Evolutionary conservation across 1,139 yeast species (phyloP), one percentile per base, ranked within the genome.

Genomic region (Blastobotrys buckinghamii): DNA sequence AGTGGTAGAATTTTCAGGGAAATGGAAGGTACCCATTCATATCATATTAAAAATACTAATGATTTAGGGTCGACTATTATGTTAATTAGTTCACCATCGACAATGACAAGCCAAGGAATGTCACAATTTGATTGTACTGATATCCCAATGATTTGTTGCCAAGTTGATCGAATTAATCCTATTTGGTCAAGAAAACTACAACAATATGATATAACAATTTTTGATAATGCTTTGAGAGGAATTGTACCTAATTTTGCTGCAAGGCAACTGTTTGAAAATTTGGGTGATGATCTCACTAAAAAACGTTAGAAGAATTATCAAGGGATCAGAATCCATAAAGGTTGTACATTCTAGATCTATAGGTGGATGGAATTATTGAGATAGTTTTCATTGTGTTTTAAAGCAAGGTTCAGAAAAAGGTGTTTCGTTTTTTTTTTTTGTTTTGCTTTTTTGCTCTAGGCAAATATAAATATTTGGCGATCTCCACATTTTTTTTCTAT

Each of bases 101-200:
- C 76, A 1, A 69, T 83, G 44, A 82, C 94, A 0, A 62, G 71
- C 35, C 84, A 81, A 51, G 89, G 84, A 0, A 66, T 76, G 35
- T 67, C 69, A 6, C 79, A 81, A 48, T 71, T 84, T 54, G 79
- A 82, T 52, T 68, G 69, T 13, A 61, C 78, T n/a, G 63, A 67
- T 15, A 67, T 80, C 42, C 89, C 92, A 1, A 61, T 84, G 50
- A 66, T 56, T 20, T 54, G 53, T 34, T 51, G 55, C 40, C 53
- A 40, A 32, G 50, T 58, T 19, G 51, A 50, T 32, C 46, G 42
- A 15, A 45, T 52, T 10, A 33, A 44, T 10, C 53, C 55, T 2
- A 20, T 40, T 6, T 53, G 45, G 39, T 44, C 48, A 4, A 39
- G 49, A n/a, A 45, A 49, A 32, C 12, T 16, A 13, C 38, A 26